Evolutionary conservation across 2,329 filamentous ascomycete species (phyloP).

Genomic region (Pestalotiopsis fici): DNA sequence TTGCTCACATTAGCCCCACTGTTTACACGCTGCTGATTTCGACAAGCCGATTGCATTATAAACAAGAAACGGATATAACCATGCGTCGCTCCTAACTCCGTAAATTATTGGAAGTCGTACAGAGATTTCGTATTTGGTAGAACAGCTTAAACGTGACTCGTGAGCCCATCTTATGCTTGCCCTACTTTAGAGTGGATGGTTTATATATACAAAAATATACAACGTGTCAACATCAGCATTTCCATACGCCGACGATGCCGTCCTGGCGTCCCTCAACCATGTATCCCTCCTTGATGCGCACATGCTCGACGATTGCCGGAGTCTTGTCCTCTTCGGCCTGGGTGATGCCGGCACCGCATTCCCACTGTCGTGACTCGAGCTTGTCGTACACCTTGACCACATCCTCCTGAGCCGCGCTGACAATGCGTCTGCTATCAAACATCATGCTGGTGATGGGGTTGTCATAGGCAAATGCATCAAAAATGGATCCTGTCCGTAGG

Average conservation of each 20-base stretch:
- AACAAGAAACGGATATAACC: not conserved
- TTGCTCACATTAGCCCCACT: not conserved
- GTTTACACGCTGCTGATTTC: not conserved
- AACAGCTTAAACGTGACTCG: not conserved
- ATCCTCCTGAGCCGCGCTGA: slow-evolving; percentile 85
- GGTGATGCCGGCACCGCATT: slow-evolving; percentile 82
- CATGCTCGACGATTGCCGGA: slow-evolving; percentile 75
- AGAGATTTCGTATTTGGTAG: not conserved
- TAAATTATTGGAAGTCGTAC: not conserved
- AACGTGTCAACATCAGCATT: slow-evolving; percentile 21
- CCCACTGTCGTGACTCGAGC: slow-evolving; percentile 93
- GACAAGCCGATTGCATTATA: not conserved
- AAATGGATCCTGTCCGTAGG: slow-evolving; percentile 90
- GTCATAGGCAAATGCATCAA: slow-evolving; percentile 95
- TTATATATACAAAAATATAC: not conserved
- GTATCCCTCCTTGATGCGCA: slow-evolving; percentile 92
- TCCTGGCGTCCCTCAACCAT: slow-evolving; percentile 87
- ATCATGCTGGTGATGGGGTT: slow-evolving; percentile 92
- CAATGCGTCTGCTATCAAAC: slow-evolving; percentile 90
- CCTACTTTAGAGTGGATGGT: not conserved
- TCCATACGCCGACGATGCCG: slow-evolving; percentile 87
- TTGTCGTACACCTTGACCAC: slow-evolving; percentile 99
- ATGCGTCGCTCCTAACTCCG: not conserved
- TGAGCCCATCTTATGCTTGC: not conserved
- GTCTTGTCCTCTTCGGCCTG: slow-evolving; percentile 67